These are phyloP conservation scores for Verbascum thapsus DNA, from an alignment of 257 asterid genomes.

Conservation along the genomic window DNA sequence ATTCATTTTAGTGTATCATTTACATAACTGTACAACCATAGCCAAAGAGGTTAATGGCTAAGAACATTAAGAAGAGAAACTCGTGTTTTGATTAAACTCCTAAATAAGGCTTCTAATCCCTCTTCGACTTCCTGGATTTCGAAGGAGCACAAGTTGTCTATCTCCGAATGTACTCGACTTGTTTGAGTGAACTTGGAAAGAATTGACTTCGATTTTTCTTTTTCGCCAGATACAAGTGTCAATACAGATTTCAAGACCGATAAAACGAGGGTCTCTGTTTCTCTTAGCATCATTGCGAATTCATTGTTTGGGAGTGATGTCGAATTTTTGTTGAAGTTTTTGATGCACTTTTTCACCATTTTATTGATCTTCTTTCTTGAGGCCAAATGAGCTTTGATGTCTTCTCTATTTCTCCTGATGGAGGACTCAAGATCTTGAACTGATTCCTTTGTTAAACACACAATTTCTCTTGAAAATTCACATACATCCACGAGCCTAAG, in stretches of 20 bases:
- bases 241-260: slow-evolving; percentile 15
- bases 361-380: slow-evolving; percentile 34
- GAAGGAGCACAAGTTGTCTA: not conserved
- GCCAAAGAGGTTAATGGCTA: too few relatives aligned
- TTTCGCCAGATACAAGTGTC: slow-evolving; percentile 16
- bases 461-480: slow-evolving; percentile 26
- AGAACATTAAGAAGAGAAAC: too few relatives aligned
- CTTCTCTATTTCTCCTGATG: slow-evolving; percentile 35
- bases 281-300: not conserved
- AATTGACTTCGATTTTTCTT: slow-evolving; percentile 25
- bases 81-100: not conserved
- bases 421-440: slow-evolving; percentile 39
- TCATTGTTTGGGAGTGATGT: not conserved
- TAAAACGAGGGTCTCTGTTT: slow-evolving; percentile 28
- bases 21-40: too few relatives aligned
- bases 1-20: too few relatives aligned
- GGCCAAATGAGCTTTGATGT: slow-evolving; percentile 10
- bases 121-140: not conserved
- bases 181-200: slow-evolving; percentile 26
- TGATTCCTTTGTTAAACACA: slow-evolving; percentile 24
- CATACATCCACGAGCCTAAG: slow-evolving; percentile 39
- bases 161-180: not conserved
- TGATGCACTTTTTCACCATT: slow-evolving; percentile 18
- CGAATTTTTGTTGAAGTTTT: not conserved
- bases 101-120: not conserved